Conservation (phyloP, 2,329 filamentous ascomycete species). For the Diaporthe citriasiana region DNA sequence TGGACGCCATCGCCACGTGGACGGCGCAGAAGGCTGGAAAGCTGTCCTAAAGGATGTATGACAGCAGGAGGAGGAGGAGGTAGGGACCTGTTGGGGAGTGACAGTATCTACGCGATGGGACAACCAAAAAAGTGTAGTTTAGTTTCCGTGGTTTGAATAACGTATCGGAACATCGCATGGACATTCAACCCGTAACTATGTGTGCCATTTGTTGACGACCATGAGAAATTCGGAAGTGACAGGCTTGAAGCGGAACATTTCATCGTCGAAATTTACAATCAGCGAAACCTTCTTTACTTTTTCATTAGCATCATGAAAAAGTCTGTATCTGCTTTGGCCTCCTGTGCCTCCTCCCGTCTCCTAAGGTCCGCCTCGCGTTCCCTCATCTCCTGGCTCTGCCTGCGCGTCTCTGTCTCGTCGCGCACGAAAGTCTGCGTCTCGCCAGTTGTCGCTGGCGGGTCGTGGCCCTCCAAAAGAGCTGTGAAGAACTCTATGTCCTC, state of each 20-base stretch:
- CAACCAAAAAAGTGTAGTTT: conserved; percentile 7
- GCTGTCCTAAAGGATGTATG: conserved; percentile 32
- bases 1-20: conserved; percentile 72
- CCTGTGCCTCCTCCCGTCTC: conserved; percentile 42
- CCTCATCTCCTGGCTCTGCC: background rate
- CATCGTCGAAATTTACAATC: background rate
- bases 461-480: conserved; percentile 21
- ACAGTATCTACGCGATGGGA: background rate
- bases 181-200: too few relatives aligned
- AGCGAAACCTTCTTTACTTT: background rate
- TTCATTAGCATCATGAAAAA: conserved; percentile 35
- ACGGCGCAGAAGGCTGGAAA: conserved; percentile 63
- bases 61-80: background rate
- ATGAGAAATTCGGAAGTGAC: background rate
- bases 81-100: background rate
- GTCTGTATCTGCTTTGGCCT: conserved; percentile 43
- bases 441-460: background rate
- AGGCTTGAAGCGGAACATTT: background rate
- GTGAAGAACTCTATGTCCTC: conserved; percentile 37
- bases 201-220: background rate
- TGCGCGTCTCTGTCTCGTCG: conserved; percentile 10
- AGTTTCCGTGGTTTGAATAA: background rate
- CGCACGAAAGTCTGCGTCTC: background rate
- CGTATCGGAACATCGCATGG: background rate
- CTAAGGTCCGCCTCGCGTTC: background rate